Percentiles rank a stretch among this genome's conserved stretches.
Conservation (phyloP, 192 early-diverging fungal species). For the Podila epigama region DNA sequence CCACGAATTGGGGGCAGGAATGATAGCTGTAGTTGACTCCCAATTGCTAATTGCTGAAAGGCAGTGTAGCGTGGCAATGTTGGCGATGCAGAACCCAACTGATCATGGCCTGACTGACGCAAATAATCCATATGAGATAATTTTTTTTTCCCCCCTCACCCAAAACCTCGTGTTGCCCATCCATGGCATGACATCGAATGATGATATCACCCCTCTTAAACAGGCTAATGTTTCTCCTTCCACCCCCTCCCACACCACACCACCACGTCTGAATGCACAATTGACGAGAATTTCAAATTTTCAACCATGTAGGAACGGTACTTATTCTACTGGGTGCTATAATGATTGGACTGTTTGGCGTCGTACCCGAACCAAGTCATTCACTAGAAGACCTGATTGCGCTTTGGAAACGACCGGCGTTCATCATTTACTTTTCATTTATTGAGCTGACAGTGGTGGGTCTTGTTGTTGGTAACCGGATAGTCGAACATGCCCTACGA, state of each 20-base stretch:
- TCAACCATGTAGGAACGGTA: slow-evolving; percentile 64
- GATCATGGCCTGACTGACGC: no score
- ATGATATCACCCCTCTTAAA: no score
- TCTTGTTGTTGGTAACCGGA: slow-evolving; percentile 56
- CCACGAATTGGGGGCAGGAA: background rate
- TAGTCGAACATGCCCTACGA: slow-evolving; percentile 47
- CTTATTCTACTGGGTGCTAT: slow-evolving; percentile 71
- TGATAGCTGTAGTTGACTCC: background rate
- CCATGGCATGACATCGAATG: no score
- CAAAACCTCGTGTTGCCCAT: no score
- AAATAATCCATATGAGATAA: no score
- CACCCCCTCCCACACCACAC: no score
- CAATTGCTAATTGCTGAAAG: no score
- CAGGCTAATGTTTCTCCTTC: no score
- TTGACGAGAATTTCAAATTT: no score
- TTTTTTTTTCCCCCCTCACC: no score
- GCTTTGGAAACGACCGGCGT: slow-evolving; percentile 71
- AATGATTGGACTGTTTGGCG: slow-evolving; percentile 75
- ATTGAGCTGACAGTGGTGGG: slow-evolving; percentile 58
- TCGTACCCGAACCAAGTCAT: slow-evolving; percentile 76
- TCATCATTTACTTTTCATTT: slow-evolving; percentile 70
- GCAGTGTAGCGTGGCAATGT: background rate
- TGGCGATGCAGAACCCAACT: no score
- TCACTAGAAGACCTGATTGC: slow-evolving; percentile 70
- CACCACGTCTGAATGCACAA: no score